phyloP scores from a whole-genome alignment of 2,329 filamentous ascomycete species.

The Epichloe gansuensis region DNA sequence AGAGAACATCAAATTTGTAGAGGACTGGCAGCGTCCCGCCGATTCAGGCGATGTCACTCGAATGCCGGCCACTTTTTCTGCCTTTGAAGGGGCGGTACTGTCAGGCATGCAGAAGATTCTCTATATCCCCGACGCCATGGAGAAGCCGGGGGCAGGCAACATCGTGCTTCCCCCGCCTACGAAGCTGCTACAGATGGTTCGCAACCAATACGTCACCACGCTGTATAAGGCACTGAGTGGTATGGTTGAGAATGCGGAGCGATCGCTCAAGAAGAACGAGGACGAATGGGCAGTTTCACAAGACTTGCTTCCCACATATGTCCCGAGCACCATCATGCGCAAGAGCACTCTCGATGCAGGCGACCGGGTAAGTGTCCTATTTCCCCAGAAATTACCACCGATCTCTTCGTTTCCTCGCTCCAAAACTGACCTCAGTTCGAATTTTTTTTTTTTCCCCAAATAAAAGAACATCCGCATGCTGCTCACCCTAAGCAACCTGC shows the following conservation, averaged over 20 bases:
- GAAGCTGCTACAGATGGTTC: slow-evolving; percentile 82
- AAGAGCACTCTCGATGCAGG: slow-evolving; percentile 39
- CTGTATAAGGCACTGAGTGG: slow-evolving; percentile 89
- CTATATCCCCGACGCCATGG: slow-evolving; percentile 77
- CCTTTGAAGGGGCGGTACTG: slow-evolving; percentile 73
- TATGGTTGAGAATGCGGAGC: slow-evolving; percentile 93
- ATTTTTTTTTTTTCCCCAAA: too few species aligned
- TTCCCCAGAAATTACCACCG: not conserved
- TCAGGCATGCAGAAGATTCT: slow-evolving; percentile 88
- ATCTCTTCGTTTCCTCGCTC: slow-evolving; percentile 11
- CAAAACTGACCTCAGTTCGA: not conserved
- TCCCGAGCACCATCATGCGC: slow-evolving; percentile 18
- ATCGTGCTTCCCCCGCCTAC: slow-evolving; percentile 81
- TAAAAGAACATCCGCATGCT: slow-evolving; percentile 78
- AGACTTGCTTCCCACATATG: slow-evolving; percentile 26
- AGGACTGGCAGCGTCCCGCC: slow-evolving; percentile 79
- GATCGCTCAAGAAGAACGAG: slow-evolving; percentile 50
- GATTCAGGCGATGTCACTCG: slow-evolving; percentile 79
- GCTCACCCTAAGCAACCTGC: slow-evolving; percentile 83
- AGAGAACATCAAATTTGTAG: slow-evolving; percentile 80
- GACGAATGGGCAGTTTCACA: slow-evolving; percentile 44
- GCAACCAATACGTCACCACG: slow-evolving; percentile 83
- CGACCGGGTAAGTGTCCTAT: slow-evolving; percentile 35
- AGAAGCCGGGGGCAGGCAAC: slow-evolving; percentile 56
- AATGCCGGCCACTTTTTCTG: slow-evolving; percentile 76